A percentile compares a stretch with the other conserved stretches of the same genome.
Evolutionary conservation across 352 stramenopile genomes (phyloP).

Genomic region (Globisporangium perplexum): DNA sequence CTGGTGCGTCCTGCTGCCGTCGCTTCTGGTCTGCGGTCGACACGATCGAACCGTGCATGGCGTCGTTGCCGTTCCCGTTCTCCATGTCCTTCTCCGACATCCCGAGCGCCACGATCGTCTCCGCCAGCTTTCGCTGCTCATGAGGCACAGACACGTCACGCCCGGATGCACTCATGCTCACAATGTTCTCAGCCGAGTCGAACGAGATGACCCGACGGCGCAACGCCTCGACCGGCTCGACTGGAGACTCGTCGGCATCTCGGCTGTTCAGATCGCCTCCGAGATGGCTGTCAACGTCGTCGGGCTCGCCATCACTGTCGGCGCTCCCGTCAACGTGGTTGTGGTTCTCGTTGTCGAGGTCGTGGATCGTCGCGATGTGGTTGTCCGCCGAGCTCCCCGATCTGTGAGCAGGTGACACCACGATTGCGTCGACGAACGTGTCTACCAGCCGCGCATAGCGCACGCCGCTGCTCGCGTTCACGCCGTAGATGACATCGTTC

Average conservation of each 20-base stretch:
- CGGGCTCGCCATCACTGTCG: slow-evolving; percentile 18
- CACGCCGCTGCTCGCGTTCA: slow-evolving; percentile 23
- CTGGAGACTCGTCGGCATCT: slow-evolving; percentile 14
- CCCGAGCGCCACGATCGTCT: slow-evolving; percentile 70
- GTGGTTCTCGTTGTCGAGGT: slow-evolving; percentile 13
- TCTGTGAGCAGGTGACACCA: slow-evolving; percentile 26
- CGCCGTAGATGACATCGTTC: slow-evolving; percentile 39
- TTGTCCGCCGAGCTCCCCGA: slow-evolving; percentile 2
- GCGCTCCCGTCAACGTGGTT: slow-evolving; percentile 13
- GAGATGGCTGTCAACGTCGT: slow-evolving; percentile 18
- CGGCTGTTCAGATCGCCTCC: slow-evolving; percentile 16
- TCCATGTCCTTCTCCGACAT: slow-evolving; percentile 44
- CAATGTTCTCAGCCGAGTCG: slow-evolving; percentile 69
- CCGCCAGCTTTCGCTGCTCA: slow-evolving; percentile 61
- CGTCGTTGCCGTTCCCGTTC: slow-evolving; percentile 18
- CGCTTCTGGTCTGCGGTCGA: neutral
- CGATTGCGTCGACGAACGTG: slow-evolving; percentile 43
- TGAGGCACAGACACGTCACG: slow-evolving; percentile 29
- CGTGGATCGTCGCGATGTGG: slow-evolving; percentile 12
- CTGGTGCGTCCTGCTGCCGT: neutral
- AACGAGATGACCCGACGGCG: slow-evolving; percentile 69
- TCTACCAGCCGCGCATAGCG: slow-evolving; percentile 52
- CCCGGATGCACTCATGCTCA: slow-evolving; percentile 44
- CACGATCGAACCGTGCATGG: neutral
- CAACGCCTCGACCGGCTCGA: slow-evolving; percentile 56